Evolutionary conservation across 2,329 filamentous ascomycete species (phyloP).

Genomic region (Acrocalymma vagum): DNA sequence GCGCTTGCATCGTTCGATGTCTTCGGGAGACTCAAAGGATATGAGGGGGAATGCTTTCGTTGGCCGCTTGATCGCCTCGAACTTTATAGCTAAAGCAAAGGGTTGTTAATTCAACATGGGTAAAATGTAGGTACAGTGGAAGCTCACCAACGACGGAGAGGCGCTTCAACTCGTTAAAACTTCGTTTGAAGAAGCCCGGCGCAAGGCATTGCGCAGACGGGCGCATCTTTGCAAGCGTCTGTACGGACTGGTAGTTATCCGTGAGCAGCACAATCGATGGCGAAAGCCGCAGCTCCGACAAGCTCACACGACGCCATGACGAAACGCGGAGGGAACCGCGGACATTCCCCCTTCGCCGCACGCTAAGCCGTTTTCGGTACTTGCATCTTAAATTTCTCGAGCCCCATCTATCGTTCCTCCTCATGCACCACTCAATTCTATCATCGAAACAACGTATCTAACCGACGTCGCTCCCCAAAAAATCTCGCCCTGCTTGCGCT

Average conservation of each 20-base stretch:
- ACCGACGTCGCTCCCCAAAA: slow-evolving; percentile 5
- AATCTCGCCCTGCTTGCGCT: slow-evolving; percentile 6
- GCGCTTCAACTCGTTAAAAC: slow-evolving; percentile 66
- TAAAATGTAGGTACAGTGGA: no score
- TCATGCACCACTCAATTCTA: slow-evolving; percentile 7
- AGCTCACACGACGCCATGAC: slow-evolving; percentile 22
- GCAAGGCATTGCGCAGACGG: slow-evolving; percentile 44
- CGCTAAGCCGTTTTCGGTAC: slow-evolving; percentile 27
- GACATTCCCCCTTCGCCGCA: slow-evolving; percentile 15
- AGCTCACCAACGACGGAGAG: slow-evolving; percentile 62
- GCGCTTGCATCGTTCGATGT: slow-evolving; percentile 66
- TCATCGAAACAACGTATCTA: slow-evolving; percentile 7
- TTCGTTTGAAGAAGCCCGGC: slow-evolving; percentile 65
- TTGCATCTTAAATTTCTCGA: slow-evolving; percentile 26
- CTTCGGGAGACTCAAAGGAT: slow-evolving; percentile 64
- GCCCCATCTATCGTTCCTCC: background rate
- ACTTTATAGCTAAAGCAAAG: slow-evolving; percentile 66
- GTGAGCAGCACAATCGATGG: slow-evolving; percentile 1
- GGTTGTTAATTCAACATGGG: no score
- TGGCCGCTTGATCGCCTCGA: slow-evolving; percentile 74
- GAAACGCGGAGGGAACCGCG: slow-evolving; percentile 19
- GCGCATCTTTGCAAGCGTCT: slow-evolving; percentile 38
- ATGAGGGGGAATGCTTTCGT: slow-evolving; percentile 71
- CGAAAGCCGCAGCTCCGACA: slow-evolving; percentile 13
- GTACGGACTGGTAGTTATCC: slow-evolving; percentile 1